A percentile compares a stretch with the other conserved stretches of the same genome.
These are phyloP conservation scores for Gautieria morchelliformis DNA, from an alignment of 768 basidiomycete genomes.

Conservation along the genomic window DNA sequence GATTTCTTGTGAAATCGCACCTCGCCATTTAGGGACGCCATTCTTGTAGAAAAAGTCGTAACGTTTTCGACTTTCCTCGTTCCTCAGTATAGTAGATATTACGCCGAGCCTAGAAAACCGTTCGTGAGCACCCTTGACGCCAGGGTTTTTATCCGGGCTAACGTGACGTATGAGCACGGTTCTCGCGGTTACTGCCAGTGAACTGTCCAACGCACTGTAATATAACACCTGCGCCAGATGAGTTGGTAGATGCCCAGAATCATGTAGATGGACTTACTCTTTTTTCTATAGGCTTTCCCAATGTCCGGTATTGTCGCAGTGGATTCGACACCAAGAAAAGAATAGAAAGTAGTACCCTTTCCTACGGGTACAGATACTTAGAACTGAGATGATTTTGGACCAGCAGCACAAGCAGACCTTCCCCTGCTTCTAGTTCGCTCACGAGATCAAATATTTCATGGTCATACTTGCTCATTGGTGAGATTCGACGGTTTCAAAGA, in stretches of 20 bases:
- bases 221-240: not conserved
- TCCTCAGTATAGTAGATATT: constrained; percentile 72
- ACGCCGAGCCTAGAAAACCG: constrained; percentile 89
- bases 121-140: constrained; percentile 72
- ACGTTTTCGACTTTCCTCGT: constrained; percentile 66
- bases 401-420: constrained; percentile 39
- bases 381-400: not conserved
- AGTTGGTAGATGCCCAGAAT: not conserved
- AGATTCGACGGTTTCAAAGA: not conserved
- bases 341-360: constrained; percentile 93
- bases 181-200: not conserved
- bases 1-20: constrained; percentile 12
- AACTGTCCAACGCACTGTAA: constrained; percentile 1
- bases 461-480: constrained; percentile 54
- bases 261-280: constrained; percentile 59
- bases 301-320: constrained; percentile 72
- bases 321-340: constrained; percentile 74
- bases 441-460: constrained; percentile 96
- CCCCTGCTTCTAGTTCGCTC: constrained; percentile 63
- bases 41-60: constrained; percentile 85
- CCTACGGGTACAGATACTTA: constrained; percentile 27
- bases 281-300: constrained; percentile 82
- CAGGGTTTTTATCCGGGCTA: constrained; percentile 94
- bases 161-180: not conserved
- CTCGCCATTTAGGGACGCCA: constrained; percentile 94